Percentiles rank a stretch among this genome's conserved stretches.
Evolutionary conservation across 768 basidiomycete species (phyloP).

Genomic region (Leucocoprinus birnbaumii): DNA sequence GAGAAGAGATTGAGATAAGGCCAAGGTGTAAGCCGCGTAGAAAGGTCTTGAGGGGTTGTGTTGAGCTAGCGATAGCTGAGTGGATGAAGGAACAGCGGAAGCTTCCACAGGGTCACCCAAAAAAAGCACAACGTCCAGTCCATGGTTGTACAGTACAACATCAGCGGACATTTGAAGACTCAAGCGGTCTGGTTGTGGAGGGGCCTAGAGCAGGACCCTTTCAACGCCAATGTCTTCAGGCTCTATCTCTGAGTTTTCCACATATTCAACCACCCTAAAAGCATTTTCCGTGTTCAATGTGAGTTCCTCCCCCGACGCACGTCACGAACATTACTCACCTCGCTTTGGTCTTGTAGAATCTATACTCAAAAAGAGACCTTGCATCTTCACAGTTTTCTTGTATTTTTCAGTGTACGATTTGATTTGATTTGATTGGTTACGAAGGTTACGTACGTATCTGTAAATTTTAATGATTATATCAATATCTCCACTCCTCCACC

Average conservation of each 20-base stretch:
- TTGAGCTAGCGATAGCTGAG: conserved; percentile 1
- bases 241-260: neutral
- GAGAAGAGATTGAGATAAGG: neutral
- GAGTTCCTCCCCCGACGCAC: no score
- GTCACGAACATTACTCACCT: no score
- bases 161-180: neutral
- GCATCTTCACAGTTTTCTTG: no score
- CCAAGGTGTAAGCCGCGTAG: neutral
- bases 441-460: no score
- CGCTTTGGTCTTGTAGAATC: no score
- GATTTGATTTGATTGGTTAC: no score
- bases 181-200: conserved; percentile 9
- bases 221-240: neutral
- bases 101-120: neutral
- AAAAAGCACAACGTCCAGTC: neutral
- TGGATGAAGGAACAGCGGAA: conserved; percentile 3
- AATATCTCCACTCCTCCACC: no score
- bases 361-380: no score
- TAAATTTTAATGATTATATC: no score
- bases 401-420: no score
- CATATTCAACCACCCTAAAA: no score
- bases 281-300: no score
- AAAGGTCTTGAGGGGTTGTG: neutral
- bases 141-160: neutral
- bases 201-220: neutral